Conservation (phyloP, 345 rosid species). For the Eutrema heterophyllum region DNA sequence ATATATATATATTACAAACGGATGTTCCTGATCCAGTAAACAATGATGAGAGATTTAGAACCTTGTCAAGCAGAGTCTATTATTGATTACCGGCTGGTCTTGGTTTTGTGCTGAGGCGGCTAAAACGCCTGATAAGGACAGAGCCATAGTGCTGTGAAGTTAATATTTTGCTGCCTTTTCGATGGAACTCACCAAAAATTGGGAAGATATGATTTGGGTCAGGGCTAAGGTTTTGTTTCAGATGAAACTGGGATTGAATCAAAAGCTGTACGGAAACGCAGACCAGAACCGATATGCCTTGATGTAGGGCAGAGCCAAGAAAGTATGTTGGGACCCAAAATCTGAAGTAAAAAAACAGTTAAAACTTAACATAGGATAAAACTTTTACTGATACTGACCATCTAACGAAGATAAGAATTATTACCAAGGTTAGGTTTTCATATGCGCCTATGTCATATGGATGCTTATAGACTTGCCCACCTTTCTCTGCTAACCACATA, state of each 20-base stretch:
- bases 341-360: conserved; percentile 39
- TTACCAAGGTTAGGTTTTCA: conserved; percentile 69
- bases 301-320: conserved; percentile 77
- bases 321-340: conserved; percentile 67
- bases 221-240: conserved; percentile 21
- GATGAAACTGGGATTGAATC: conserved; percentile 35
- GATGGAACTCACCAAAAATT: background rate
- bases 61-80: conserved; percentile 22
- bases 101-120: conserved; percentile 12
- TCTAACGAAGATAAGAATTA: background rate
- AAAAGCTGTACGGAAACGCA: conserved; percentile 62
- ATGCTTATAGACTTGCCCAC: conserved; percentile 74
- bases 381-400: background rate
- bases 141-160: conserved; percentile 4
- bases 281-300: conserved; percentile 66
- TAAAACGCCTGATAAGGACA: background rate
- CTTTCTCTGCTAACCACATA: conserved; percentile 92
- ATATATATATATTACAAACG: conserved; percentile 10
- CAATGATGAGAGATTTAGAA: background rate
- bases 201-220: background rate
- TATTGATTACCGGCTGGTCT: background rate
- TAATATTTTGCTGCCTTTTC: conserved; percentile 5
- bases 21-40: conserved; percentile 14
- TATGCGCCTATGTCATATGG: conserved; percentile 74
- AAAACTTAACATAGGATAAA: background rate